phyloP scores from a whole-genome alignment of 495 filamentous ascomycete species.

The Penicillium atrosanguineum region DNA sequence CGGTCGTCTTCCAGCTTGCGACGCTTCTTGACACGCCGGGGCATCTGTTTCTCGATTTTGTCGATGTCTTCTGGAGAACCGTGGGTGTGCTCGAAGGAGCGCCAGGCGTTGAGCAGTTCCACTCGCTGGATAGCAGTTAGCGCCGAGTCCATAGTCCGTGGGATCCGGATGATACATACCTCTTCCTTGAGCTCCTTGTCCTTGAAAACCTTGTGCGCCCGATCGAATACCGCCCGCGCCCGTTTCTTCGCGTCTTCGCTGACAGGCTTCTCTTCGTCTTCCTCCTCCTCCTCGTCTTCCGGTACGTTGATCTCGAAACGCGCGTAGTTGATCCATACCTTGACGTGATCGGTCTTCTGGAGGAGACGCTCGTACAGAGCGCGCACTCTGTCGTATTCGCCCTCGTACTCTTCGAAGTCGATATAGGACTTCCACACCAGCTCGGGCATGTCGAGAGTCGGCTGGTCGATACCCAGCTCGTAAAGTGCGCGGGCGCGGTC shows the following conservation, averaged over 20 bases:
- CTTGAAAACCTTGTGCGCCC: conserved; percentile 85
- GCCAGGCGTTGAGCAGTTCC: conserved; percentile 86
- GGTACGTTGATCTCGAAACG: conserved; percentile 92
- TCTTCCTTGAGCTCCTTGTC: conserved; percentile 93
- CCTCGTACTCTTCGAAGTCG: conserved; percentile 94
- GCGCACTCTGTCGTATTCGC: conserved; percentile 78
- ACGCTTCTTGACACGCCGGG: conserved; percentile 87
- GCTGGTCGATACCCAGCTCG: conserved; percentile 82
- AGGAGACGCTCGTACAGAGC: conserved; percentile 88
- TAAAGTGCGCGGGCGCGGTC: conserved; percentile 88
- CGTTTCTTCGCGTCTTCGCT: conserved; percentile 79
- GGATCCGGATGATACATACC: conserved; percentile 35
- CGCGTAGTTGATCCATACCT: conserved; percentile 97
- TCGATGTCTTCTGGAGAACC: conserved; percentile 75
- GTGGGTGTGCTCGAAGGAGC: conserved; percentile 82
- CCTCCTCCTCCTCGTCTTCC: conserved; percentile 62
- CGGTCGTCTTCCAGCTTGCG: conserved; percentile 91
- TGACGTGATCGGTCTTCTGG: conserved; percentile 92
- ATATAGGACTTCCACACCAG: conserved; percentile 96
- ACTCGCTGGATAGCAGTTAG: conserved; percentile 59
- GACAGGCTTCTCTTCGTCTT: conserved; percentile 66
- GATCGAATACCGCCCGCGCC: conserved; percentile 79
- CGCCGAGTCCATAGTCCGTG: background rate
- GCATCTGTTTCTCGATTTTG: conserved; percentile 89
- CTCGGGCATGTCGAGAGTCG: conserved; percentile 94